Evolutionary conservation across 2,329 filamentous ascomycete species (phyloP), one percentile per base, ranked within the genome.

Genomic region (Seiridium unicorne): DNA sequence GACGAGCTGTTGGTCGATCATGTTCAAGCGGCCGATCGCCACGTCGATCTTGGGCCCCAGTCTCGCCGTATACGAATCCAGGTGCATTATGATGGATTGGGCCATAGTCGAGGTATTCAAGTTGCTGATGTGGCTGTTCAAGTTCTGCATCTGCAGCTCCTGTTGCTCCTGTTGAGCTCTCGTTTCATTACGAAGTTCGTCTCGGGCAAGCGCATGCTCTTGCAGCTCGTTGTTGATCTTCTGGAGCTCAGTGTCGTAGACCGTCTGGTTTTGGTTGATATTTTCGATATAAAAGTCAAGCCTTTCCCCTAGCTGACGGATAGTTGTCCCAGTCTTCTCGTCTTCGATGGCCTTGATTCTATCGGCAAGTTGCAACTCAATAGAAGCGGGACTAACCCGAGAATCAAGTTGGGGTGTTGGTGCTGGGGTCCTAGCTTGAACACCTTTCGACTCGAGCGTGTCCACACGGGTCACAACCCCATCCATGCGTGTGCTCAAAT

Each of bases 331-430:
- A 4, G 11, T 8, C 9, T 58, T 38, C 18, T 44, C 38, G 31
- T 58, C 55, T n/a, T 58, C 55, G 32, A 58, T 49, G 2, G 34
- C 44, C 26, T 58, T 58, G 38, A 60, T 44, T 26, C 54, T 44
- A 5, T 44, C 35, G 26, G 54, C 18, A 18, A 60, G 46, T 8
- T 58, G 32, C 5, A 32, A 44, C 26, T 49, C 46, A 5, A 44
- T 11, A 42, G 46, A 31, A 7, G n/a, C 9, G 26, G 44, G 44
- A 34, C 44, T 51, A 26, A 18, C 55, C 10, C 55, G 55, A 49
- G 55, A 51, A 3, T 58, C 55, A 32, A 32, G 55, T 31, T 51
- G 35, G 3, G 55, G 46, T 32, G 55, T 49, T 11, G 11, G 55
- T n/a, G 55, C 55, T 18, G 55, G 46, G 18, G 55, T 49, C 35